Percentiles rank a stretch among this genome's conserved stretches.
These are phyloP conservation scores for Aspergillus quadrilineatus DNA, from an alignment of 2,329 filamentous ascomycete species.

Conservation along the genomic window DNA sequence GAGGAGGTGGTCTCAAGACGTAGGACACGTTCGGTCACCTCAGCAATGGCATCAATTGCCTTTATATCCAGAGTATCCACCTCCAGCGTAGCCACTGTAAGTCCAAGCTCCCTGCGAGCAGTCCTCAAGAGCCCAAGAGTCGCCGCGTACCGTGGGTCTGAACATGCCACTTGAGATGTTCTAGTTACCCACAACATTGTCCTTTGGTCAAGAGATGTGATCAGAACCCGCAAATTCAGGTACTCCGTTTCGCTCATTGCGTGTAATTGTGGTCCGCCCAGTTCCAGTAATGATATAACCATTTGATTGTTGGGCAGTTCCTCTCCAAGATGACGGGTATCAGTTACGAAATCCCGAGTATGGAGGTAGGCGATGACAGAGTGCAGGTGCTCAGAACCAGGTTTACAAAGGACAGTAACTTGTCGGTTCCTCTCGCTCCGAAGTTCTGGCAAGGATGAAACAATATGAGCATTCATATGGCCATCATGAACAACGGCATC, in stretches of 20 bases:
- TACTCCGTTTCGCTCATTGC: background rate
- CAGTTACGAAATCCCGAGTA: background rate
- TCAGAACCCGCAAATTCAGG: background rate
- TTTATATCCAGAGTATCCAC: background rate
- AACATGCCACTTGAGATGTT: constrained; percentile 22
- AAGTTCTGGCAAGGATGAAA: constrained; percentile 1
- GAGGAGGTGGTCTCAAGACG: background rate
- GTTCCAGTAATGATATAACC: constrained; percentile 2
- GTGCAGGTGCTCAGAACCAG: background rate
- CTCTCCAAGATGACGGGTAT: background rate
- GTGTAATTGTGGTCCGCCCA: background rate
- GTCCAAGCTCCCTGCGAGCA: constrained; percentile 27
- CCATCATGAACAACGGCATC: constrained; percentile 14
- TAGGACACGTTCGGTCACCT: background rate
- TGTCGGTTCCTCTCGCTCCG: background rate
- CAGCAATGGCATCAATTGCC: background rate
- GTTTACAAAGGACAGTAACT: background rate
- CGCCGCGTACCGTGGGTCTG: constrained; percentile 30
- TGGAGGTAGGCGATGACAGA: background rate
- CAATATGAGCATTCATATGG: constrained; percentile 14
- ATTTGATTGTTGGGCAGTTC: background rate
- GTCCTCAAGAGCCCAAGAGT: constrained; percentile 30
- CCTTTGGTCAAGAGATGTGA: background rate
- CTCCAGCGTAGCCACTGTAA: background rate
- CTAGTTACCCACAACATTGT: constrained; percentile 32